phyloP scores from a whole-genome alignment of 805 yeast species.

The Barnettozyma wickerhamii region DNA sequence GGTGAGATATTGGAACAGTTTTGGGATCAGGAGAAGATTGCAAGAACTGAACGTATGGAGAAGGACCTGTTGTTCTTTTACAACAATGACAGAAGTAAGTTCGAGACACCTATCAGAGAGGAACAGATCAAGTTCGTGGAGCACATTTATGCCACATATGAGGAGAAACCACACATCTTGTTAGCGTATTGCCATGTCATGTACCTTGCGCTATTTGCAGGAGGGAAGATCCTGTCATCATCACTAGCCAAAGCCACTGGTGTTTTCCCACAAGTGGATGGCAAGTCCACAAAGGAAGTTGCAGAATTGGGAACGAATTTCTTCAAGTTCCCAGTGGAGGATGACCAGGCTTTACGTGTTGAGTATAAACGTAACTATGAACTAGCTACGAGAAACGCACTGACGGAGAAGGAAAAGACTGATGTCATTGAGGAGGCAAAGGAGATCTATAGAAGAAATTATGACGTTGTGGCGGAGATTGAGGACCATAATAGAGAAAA shows the following conservation, averaged over 20 bases:
- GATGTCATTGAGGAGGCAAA: constrained; percentile 66
- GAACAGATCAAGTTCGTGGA: constrained; percentile 58
- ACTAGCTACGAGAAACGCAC: constrained; percentile 63
- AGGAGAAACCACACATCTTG: constrained; percentile 62
- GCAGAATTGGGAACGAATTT: constrained; percentile 62
- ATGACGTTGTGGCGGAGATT: constrained; percentile 57
- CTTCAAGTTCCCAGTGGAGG: constrained; percentile 64
- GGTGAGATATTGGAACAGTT: constrained; percentile 48
- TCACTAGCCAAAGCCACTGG: constrained; percentile 63
- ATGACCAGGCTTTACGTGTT: constrained; percentile 60
- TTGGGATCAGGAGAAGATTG: constrained; percentile 62
- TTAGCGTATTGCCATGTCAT: constrained; percentile 82
- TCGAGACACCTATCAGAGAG: constrained; percentile 50
- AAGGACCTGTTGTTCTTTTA: constrained; percentile 68
- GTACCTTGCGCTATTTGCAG: constrained; percentile 83
- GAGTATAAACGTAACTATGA: constrained; percentile 74
- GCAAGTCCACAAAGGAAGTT: constrained; percentile 60
- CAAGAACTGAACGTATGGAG: constrained; percentile 52
- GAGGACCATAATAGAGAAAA: constrained; percentile 59
- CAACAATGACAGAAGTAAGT: constrained; percentile 49
- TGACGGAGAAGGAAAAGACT: constrained; percentile 66
- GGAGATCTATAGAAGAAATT: constrained; percentile 61
- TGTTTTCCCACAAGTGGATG: constrained; percentile 69
- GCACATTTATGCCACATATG: constrained; percentile 51
- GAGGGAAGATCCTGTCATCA: constrained; percentile 71